Conservation (phyloP, 257 asterid genomes). For the Solanum chmielewskii region DNA sequence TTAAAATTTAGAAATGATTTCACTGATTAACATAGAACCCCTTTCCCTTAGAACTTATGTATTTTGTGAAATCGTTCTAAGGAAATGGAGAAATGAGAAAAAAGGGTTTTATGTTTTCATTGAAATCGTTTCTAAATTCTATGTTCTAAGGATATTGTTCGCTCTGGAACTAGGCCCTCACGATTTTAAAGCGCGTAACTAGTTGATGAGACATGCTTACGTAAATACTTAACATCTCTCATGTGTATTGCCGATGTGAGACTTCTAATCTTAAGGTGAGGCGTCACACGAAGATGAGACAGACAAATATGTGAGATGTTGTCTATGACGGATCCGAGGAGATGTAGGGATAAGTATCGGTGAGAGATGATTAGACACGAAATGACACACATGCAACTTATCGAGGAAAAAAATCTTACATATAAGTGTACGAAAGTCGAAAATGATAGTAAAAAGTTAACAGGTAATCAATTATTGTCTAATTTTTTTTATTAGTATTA, state of each 20-base stretch:
- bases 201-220: neutral
- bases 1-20: too few relatives aligned
- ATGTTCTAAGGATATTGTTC: neutral
- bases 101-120: too few relatives aligned
- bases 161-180: neutral
- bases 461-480: neutral
- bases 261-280: neutral
- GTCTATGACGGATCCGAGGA: accelerated
- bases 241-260: too few relatives aligned
- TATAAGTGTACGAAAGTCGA: neutral
- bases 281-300: neutral
- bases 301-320: neutral
- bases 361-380: neutral
- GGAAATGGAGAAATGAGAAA: too few relatives aligned
- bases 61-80: too few relatives aligned
- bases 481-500: neutral
- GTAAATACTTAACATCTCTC: neutral
- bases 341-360: neutral
- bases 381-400: neutral
- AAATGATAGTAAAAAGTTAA: neutral
- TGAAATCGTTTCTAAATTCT: too few relatives aligned
- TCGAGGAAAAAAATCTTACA: neutral
- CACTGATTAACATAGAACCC: accelerated
- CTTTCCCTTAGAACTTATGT: too few relatives aligned
- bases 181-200: neutral